Evolutionary conservation across 106 monocot genomes (phyloP).

Genomic region (Acanthochlamys bracteata): DNA sequence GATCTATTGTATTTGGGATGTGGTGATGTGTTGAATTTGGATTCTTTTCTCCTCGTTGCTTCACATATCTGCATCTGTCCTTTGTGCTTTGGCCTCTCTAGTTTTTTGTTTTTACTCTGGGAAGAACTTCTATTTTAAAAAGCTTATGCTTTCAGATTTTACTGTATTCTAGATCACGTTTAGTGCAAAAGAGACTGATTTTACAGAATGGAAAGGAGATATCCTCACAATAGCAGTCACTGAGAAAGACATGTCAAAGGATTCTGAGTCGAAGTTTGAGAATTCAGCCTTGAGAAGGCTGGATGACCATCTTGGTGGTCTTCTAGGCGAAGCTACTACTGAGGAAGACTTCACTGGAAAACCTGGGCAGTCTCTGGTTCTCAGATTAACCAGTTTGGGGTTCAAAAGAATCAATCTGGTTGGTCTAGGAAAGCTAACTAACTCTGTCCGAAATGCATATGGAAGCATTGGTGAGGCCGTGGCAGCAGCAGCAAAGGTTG

Average conservation of each 20-base stretch:
- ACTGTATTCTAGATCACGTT: slow-evolving; percentile 54
- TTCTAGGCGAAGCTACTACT: slow-evolving; percentile 54
- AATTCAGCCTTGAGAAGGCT: slow-evolving; percentile 64
- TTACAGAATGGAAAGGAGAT: slow-evolving; percentile 86
- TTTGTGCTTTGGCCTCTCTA: neutral
- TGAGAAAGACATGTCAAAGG: slow-evolving; percentile 78
- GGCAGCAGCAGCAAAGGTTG: slow-evolving; percentile 58
- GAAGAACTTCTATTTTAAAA: neutral
- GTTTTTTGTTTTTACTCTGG: neutral
- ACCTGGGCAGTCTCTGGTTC: slow-evolving; percentile 68
- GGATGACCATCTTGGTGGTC: slow-evolving; percentile 64
- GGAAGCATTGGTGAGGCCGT: slow-evolving; percentile 69
- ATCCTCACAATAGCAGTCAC: slow-evolving; percentile 80
- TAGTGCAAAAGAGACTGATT: slow-evolving; percentile 65
- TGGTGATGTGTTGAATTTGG: too few relatives aligned
- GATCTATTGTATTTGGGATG: too few relatives aligned
- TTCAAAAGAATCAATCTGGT: slow-evolving; percentile 70
- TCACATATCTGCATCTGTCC: neutral
- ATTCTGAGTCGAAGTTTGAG: slow-evolving; percentile 73
- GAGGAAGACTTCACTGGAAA: slow-evolving; percentile 97
- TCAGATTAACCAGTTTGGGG: slow-evolving; percentile 69
- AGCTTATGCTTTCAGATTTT: neutral
- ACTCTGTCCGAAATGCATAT: slow-evolving; percentile 28
- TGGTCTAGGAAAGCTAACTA: slow-evolving; percentile 48
- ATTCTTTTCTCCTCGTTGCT: too few relatives aligned